A percentile compares a stretch with the other conserved stretches of the same genome.
Conservation (phyloP, 1,284 basidiomycete genomes). For the Heterobasidion annosum region DNA sequence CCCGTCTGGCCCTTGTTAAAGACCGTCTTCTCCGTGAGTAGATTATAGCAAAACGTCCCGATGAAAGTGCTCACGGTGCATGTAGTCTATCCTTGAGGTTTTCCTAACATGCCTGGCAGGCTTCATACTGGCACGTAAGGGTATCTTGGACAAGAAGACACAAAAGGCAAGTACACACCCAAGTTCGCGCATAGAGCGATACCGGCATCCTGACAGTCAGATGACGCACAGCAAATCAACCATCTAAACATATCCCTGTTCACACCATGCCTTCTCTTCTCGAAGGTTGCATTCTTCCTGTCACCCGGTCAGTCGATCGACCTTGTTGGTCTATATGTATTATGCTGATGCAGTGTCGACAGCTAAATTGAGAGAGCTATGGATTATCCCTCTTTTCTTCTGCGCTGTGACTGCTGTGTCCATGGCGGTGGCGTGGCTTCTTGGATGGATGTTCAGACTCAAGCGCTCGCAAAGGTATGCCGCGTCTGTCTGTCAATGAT, state of each 20-base stretch:
- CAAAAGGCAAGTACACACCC: constrained; percentile 60
- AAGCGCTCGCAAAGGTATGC: constrained; percentile 55
- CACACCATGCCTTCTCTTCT: constrained; percentile 88
- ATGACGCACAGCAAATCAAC: constrained; percentile 56
- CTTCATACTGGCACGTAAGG: constrained; percentile 71
- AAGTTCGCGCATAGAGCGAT: not conserved
- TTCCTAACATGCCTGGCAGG: constrained; percentile 83
- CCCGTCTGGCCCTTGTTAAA: constrained; percentile 29
- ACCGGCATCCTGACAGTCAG: not conserved
- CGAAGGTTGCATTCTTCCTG: constrained; percentile 83
- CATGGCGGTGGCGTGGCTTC: constrained; percentile 39
- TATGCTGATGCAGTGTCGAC: constrained; percentile 10
- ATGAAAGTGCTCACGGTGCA: not conserved
- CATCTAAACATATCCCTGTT: constrained; percentile 81
- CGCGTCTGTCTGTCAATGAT: not conserved
- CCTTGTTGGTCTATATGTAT: not conserved
- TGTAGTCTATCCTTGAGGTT: constrained; percentile 83
- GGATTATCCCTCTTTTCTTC: constrained; percentile 86
- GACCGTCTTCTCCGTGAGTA: constrained; percentile 47
- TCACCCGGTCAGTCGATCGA: constrained; percentile 42
- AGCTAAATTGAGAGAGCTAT: constrained; percentile 81
- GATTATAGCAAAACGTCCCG: not conserved
- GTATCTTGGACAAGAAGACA: constrained; percentile 83
- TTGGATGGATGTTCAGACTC: constrained; percentile 43
- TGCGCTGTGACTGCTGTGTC: constrained; percentile 62